Evolutionary conservation across 805 yeast species (phyloP).

Genomic region (Candida vaughaniae): DNA sequence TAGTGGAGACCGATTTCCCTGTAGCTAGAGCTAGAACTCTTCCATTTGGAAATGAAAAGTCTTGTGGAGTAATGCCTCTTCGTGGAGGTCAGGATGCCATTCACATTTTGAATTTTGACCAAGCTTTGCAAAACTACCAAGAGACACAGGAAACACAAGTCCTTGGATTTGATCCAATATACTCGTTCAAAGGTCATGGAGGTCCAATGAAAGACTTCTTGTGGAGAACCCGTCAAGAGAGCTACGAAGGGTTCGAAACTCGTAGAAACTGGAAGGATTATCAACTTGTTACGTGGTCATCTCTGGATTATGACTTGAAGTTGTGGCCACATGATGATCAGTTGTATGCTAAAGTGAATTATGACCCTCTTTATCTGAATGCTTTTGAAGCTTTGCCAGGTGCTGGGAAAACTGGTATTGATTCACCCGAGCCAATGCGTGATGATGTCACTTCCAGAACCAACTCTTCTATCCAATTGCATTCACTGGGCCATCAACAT

Average conservation of each 20-base stretch:
- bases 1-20: constrained; percentile 75
- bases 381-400: constrained; percentile 16
- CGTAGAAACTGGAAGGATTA: constrained; percentile 72
- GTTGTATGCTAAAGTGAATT: constrained; percentile 35
- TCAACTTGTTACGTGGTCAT: constrained; percentile 92
- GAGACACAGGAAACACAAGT: constrained; percentile 24
- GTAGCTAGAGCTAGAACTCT: constrained; percentile 84
- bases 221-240: constrained; percentile 62
- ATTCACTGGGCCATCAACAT: constrained; percentile 9
- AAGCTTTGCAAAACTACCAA: constrained; percentile 28
- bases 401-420: constrained; percentile 1
- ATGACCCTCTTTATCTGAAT: constrained; percentile 33
- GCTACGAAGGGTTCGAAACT: constrained; percentile 45
- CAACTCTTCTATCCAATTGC: not conserved
- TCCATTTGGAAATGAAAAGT: constrained; percentile 75
- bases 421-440: not conserved
- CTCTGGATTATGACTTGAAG: constrained; percentile 73
- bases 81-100: constrained; percentile 77
- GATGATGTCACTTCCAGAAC: not conserved
- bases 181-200: constrained; percentile 74
- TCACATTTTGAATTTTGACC: constrained; percentile 51
- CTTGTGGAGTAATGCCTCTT: constrained; percentile 87
- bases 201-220: constrained; percentile 86
- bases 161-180: constrained; percentile 42
- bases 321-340: constrained; percentile 66